These are phyloP conservation scores for Ophiocordyceps robertsii DNA, from an alignment of 2,329 filamentous ascomycete genomes.

Conservation along the genomic window DNA sequence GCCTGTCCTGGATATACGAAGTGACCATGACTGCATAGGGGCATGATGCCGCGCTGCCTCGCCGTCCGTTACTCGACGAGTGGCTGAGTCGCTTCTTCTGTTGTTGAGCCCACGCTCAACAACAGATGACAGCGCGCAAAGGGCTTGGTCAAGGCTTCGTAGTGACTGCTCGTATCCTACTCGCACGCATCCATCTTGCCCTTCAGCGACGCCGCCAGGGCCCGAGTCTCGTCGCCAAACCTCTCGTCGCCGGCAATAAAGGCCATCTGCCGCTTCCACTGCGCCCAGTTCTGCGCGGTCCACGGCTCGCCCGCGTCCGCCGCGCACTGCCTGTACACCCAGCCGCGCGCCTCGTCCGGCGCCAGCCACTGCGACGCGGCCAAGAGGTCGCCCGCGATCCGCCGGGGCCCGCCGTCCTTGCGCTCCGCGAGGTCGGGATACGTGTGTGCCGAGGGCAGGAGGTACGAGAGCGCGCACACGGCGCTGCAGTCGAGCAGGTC, in stretches of 20 bases:
- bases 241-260: constrained; percentile 3
- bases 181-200: constrained; percentile 5
- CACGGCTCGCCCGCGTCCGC: background rate
- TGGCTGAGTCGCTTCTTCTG: too few relatives aligned
- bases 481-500: constrained; percentile 5
- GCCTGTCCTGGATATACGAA: too few relatives aligned
- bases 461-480: constrained; percentile 2
- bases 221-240: constrained; percentile 1
- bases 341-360: background rate
- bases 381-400: constrained; percentile 3
- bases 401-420: constrained; percentile 1
- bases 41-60: too few relatives aligned
- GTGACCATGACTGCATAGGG: too few relatives aligned
- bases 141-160: too few relatives aligned
- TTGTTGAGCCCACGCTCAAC: too few relatives aligned
- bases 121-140: too few relatives aligned
- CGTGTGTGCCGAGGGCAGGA: constrained; percentile 1
- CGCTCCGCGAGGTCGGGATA: constrained; percentile 4
- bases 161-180: constrained; percentile 4
- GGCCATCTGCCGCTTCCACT: constrained; percentile 3
- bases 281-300: constrained; percentile 2
- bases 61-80: too few relatives aligned
- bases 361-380: constrained; percentile 5
- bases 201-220: constrained; percentile 1
- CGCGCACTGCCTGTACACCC: constrained; percentile 3